Percentiles rank a stretch among this genome's conserved stretches.
Evolutionary conservation across 2,329 filamentous ascomycete genomes (phyloP).

Genomic region (Colletotrichum sp.): DNA sequence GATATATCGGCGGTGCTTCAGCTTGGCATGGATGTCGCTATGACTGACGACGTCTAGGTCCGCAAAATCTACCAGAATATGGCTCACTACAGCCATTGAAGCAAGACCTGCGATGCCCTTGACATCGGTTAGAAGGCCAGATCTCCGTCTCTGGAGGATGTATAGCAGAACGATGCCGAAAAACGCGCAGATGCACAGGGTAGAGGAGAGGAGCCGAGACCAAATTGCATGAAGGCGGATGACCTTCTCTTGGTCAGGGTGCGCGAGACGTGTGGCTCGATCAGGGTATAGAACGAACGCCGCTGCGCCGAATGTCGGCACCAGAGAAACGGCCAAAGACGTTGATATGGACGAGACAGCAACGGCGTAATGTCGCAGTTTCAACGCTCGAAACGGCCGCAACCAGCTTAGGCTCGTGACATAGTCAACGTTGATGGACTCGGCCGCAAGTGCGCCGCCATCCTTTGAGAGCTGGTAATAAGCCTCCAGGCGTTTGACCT

Average conservation of each 20-base stretch:
- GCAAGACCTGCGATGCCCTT: conserved; percentile 77
- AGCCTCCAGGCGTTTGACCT: conserved; percentile 69
- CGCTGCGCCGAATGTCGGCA: conserved; percentile 72
- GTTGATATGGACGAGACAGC: conserved; percentile 69
- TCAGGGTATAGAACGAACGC: conserved; percentile 62
- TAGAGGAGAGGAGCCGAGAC: conserved; percentile 65
- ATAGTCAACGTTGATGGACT: conserved; percentile 77
- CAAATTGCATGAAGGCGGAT: conserved; percentile 62
- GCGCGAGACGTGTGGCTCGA: conserved; percentile 44
- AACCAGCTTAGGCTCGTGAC: conserved; percentile 71
- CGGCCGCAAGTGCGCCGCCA: conserved; percentile 64
- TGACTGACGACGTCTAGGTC: conserved; percentile 72
- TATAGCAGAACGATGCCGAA: conserved; percentile 64
- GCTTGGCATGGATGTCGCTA: conserved; percentile 68
- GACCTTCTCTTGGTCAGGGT: conserved; percentile 52
- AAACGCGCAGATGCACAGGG: conserved; percentile 61
- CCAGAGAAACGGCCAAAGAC: conserved; percentile 68
- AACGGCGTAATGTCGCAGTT: conserved; percentile 71
- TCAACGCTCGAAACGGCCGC: conserved; percentile 66
- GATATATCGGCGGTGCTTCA: conserved; percentile 71
- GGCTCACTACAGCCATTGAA: conserved; percentile 75
- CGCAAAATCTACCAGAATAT: conserved; percentile 77
- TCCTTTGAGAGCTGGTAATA: conserved; percentile 69
- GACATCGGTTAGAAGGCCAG: conserved; percentile 71
- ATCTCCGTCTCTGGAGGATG: conserved; percentile 65